Conservation (phyloP, 305 asterid genomes). For the Plantago lanceolata region DNA sequence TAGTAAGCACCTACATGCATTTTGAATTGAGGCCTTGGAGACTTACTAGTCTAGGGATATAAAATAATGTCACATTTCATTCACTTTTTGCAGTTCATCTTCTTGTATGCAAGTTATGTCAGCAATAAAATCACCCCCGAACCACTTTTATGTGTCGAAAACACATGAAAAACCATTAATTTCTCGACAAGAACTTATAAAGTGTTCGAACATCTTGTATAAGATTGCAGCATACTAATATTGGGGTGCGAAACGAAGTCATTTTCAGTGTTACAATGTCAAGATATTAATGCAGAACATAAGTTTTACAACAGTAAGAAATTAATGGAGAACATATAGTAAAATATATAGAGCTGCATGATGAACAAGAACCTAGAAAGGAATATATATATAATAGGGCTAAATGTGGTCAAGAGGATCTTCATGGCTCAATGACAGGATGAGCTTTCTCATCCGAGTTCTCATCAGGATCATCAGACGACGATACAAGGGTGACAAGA, state of each 20-base stretch:
- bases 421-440: conserved; percentile 3
- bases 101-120: neutral
- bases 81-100: neutral
- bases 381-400: neutral
- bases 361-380: neutral
- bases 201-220: too few species aligned
- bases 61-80: neutral
- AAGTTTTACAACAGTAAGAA: too few species aligned
- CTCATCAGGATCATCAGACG: conserved; percentile 4
- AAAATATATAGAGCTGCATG: neutral
- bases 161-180: too few species aligned
- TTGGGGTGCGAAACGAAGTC: too few species aligned
- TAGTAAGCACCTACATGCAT: neutral
- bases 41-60: neutral
- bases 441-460: neutral
- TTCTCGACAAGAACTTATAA: too few species aligned
- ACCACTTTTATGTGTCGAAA: too few species aligned
- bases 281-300: too few species aligned
- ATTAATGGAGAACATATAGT: too few species aligned
- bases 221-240: too few species aligned
- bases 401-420: neutral
- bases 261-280: too few species aligned
- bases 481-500: conserved; percentile 44
- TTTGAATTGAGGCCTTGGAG: neutral
- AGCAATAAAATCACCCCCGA: too few species aligned